These are phyloP conservation scores for Purpureocillium takamizusanense DNA, from an alignment of 2,329 filamentous ascomycete genomes.

Conservation along the genomic window DNA sequence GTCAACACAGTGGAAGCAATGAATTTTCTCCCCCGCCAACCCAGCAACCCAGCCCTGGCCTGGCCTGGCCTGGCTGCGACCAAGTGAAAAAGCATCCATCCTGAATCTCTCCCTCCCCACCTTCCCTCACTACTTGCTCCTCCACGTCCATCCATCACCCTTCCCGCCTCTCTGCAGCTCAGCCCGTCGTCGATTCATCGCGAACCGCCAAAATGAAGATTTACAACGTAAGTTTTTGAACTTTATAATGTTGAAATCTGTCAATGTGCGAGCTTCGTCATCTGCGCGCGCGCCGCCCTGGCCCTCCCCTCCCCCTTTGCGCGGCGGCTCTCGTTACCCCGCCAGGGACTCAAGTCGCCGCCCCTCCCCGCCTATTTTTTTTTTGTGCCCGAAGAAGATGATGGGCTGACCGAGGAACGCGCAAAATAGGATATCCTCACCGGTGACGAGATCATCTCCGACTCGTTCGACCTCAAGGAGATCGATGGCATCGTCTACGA, in stretches of 20 bases:
- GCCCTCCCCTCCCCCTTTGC: too few species aligned
- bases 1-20: too few species aligned
- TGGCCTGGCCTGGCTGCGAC: too few species aligned
- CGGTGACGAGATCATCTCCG: constrained; percentile 93
- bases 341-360: constrained; percentile 2
- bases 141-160: constrained; percentile 7
- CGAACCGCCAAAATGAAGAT: constrained; percentile 60
- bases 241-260: too few species aligned
- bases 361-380: constrained; percentile 8
- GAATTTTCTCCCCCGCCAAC: too few species aligned
- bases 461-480: constrained; percentile 79
- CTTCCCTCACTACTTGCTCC: constrained; percentile 5
- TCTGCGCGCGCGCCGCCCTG: too few species aligned
- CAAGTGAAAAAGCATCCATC: too few species aligned
- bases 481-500: constrained; percentile 77
- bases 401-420: constrained; percentile 16
- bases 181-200: neutral
- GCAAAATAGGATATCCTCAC: constrained; percentile 68
- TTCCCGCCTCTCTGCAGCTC: constrained; percentile 10
- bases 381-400: neutral
- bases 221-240: constrained; percentile 56
- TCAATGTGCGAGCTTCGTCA: too few species aligned
- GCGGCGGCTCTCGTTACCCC: constrained; percentile 7
- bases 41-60: too few species aligned
- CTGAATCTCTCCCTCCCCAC: constrained; percentile 2